A percentile compares a stretch with the other conserved stretches of the same genome.
Evolutionary conservation across 1,284 basidiomycete genomes (phyloP).

Genomic region (Tranzscheliella williamsii): DNA sequence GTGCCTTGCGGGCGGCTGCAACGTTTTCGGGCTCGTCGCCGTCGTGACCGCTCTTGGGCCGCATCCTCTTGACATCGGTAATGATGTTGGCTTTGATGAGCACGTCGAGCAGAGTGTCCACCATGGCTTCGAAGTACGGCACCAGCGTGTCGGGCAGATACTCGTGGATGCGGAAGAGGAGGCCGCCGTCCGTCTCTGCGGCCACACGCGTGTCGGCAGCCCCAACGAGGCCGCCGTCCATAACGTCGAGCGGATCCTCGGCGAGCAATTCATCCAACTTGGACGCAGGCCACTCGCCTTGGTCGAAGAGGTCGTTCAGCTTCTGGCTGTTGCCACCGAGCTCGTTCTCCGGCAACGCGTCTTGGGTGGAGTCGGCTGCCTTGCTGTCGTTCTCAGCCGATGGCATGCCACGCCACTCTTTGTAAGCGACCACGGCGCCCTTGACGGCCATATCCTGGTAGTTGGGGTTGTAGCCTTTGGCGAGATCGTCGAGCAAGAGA

Average conservation of each 20-base stretch:
- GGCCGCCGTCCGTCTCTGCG: slow-evolving; percentile 12
- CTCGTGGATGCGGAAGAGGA: slow-evolving; percentile 74
- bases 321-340: slow-evolving; percentile 18
- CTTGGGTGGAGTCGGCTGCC: slow-evolving; percentile 4
- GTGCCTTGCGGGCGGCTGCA: slow-evolving; percentile 66
- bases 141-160: slow-evolving; percentile 84
- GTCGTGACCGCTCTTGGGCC: slow-evolving; percentile 7
- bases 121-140: slow-evolving; percentile 75
- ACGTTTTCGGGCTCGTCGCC: slow-evolving; percentile 50
- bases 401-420: slow-evolving; percentile 67
- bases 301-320: slow-evolving; percentile 30
- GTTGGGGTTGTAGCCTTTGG: slow-evolving; percentile 89
- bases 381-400: slow-evolving; percentile 2
- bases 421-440: slow-evolving; percentile 92
- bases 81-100: slow-evolving; percentile 73
- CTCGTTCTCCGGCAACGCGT: slow-evolving; percentile 4
- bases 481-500: slow-evolving; percentile 80
- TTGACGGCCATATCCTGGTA: slow-evolving; percentile 99
- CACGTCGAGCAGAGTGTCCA: slow-evolving; percentile 70
- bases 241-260: slow-evolving; percentile 44
- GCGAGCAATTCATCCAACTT: slow-evolving; percentile 72
- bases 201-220: slow-evolving; percentile 9
- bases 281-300: slow-evolving; percentile 62
- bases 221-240: slow-evolving; percentile 58
- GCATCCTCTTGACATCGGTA: slow-evolving; percentile 37